Evolutionary conservation across 108 stramenopile species (phyloP), one percentile per base, ranked within the genome.

Genomic region (Aurantiochytrium sp.): DNA sequence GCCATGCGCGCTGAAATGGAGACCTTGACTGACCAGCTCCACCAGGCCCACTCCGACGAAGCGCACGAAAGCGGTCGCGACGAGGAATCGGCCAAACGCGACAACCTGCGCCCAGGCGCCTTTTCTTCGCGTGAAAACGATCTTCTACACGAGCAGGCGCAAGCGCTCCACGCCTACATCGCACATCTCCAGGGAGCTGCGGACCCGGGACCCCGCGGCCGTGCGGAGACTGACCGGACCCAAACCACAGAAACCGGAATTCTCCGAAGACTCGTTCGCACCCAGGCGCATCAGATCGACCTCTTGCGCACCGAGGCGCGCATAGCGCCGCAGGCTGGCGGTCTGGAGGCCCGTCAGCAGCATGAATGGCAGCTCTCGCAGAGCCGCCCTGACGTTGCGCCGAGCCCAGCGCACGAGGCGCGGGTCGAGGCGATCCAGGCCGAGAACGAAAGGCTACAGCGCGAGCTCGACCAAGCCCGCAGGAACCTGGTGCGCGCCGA

Each of bases 1-100:
- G 39, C 39, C 30, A 81, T 81, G 73, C 39, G 73, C n/a, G 39
- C 42, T 3, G 73, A 81, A 24, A 81, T 81, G 73, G 73, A 81
- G 32, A 22, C 39, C 0, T 12, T 81, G 39, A 12, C 73, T 0
- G 12, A 12, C 10, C 73, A 81, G 4, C 24, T 65, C 15, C 59
- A 65, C 8, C 22, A 52, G 17, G n/a, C n/a, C n/a, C n/a, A n/a
- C n/a, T n/a, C n/a, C n/a, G n/a, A n/a, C n/a, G n/a, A n/a, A n/a
- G n/a, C n/a, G n/a, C n/a, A n/a, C n/a, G n/a, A n/a, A n/a, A n/a
- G n/a, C n/a, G n/a, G n/a, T n/a, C n/a, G n/a, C n/a, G n/a, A n/a
- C n/a, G n/a, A n/a, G n/a, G n/a, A n/a, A n/a, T n/a, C n/a, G n/a
- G n/a, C n/a, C n/a, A n/a, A n/a, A n/a, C n/a, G n/a, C n/a, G n/a